A percentile compares a stretch with the other conserved stretches of the same genome.
These are phyloP conservation scores for Oenanthe sinensis DNA, from an alignment of 129 eudicot species.

Conservation along the genomic window DNA sequence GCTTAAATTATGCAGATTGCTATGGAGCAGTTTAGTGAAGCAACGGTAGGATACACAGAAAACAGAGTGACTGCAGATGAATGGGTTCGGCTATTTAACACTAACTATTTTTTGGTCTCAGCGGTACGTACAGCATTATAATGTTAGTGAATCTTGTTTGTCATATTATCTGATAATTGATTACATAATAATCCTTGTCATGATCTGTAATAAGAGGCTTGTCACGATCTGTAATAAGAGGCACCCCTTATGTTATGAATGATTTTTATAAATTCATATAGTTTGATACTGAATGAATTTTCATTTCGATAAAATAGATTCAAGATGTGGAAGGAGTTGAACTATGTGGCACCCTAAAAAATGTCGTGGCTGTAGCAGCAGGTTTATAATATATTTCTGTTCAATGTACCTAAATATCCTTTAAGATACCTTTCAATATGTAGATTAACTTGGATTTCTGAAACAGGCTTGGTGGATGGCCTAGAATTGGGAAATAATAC, in stretches of 20 bases:
- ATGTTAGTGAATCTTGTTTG: not conserved
- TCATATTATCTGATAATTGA: not conserved
- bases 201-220: not conserved
- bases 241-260: not conserved
- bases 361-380: slow-evolving; percentile 96
- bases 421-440: not conserved
- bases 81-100: slow-evolving; percentile 79
- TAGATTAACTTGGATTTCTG: slow-evolving; percentile 3
- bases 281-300: not conserved
- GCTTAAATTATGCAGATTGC: slow-evolving; percentile 57
- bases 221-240: not conserved
- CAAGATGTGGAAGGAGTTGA: slow-evolving; percentile 99
- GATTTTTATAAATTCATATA: not conserved
- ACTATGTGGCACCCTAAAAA: slow-evolving; percentile 93
- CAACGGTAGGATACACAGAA: slow-evolving; percentile 81
- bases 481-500: slow-evolving; percentile 95
- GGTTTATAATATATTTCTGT: slow-evolving; percentile 28
- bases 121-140: slow-evolving; percentile 44
- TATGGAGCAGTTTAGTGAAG: slow-evolving; percentile 91
- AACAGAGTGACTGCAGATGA: slow-evolving; percentile 65
- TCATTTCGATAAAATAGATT: slow-evolving; percentile 39
- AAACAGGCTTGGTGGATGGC: slow-evolving; percentile 91
- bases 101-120: slow-evolving; percentile 84
- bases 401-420: not conserved
- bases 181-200: not conserved